These are phyloP conservation scores for Ophiognomonia clavigignenti-juglandacearum DNA, from an alignment of 2,329 filamentous ascomycete genomes.

Conservation along the genomic window DNA sequence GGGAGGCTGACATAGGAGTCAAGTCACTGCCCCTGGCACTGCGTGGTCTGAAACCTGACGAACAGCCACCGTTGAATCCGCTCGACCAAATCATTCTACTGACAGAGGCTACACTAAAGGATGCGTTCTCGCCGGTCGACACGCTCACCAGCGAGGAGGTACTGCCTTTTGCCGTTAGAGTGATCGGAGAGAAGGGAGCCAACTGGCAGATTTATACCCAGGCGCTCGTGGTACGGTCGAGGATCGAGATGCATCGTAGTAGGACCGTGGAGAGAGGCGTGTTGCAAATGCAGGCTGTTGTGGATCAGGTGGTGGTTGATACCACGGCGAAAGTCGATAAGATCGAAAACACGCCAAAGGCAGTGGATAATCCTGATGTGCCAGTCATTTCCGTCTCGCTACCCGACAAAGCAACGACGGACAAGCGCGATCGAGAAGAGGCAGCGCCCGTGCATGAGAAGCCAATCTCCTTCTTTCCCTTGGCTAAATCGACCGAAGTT, in stretches of 20 bases:
- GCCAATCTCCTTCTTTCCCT: conserved; percentile 76
- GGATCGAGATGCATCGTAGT: conserved; percentile 83
- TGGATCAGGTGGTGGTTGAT: conserved; percentile 91
- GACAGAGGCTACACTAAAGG: conserved; percentile 82
- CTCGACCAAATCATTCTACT: conserved; percentile 89
- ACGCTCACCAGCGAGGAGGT: conserved; percentile 91
- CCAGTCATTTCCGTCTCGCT: conserved; percentile 9
- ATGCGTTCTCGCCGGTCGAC: conserved; percentile 77
- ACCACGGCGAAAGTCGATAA: conserved; percentile 41
- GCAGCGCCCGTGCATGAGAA: conserved; percentile 29
- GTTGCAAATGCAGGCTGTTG: conserved; percentile 87
- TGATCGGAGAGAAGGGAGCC: conserved; percentile 80
- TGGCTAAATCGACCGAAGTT: conserved; percentile 68
- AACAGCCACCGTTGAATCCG: conserved; percentile 76
- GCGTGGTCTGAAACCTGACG: conserved; percentile 63
- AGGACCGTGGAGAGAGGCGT: conserved; percentile 86
- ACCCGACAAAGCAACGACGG: conserved; percentile 21
- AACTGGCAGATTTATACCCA: conserved; percentile 99
- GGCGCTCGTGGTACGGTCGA: conserved; percentile 79
- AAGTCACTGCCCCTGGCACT: conserved; percentile 54
- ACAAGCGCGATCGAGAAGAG: conserved; percentile 10
- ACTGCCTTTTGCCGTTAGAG: conserved; percentile 81
- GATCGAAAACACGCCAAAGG: conserved; percentile 19
- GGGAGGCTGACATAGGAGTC: conserved; percentile 21
- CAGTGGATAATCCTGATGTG: conserved; percentile 19